Percentiles rank a stretch among this genome's conserved stretches.
Evolutionary conservation across 2,329 filamentous ascomycete genomes (phyloP).

Genomic region (Teratosphaeria zuluensis): DNA sequence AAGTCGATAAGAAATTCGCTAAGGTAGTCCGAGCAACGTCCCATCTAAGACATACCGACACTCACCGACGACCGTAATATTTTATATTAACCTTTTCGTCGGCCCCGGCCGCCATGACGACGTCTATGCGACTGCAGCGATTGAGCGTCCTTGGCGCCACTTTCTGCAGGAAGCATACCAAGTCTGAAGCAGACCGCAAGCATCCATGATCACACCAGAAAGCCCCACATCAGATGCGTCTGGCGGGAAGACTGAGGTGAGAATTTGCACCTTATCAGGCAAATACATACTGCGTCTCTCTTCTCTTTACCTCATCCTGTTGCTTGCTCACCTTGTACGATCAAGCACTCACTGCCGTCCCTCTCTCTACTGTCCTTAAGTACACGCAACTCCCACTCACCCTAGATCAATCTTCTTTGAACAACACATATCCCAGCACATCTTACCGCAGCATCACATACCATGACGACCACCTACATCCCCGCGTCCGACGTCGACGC

Average conservation of each 20-base stretch:
- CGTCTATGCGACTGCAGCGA: not conserved
- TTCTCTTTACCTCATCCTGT: not conserved
- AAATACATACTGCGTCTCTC: not conserved
- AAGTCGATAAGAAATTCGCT: not conserved
- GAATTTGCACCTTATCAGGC: not conserved
- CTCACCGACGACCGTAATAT: not conserved
- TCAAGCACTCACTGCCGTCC: not conserved
- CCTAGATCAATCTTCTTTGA: not conserved
- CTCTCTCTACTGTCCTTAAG: not conserved
- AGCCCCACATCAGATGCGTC: not conserved
- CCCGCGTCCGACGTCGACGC: conserved; percentile 53
- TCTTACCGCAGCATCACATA: not conserved
- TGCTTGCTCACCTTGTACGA: not conserved
- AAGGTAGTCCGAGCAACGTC: not conserved
- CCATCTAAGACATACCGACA: not conserved
- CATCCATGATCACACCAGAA: not conserved
- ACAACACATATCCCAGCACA: not conserved
- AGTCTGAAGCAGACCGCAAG: not conserved
- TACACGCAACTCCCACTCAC: not conserved
- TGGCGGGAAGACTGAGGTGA: not conserved
- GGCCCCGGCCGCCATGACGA: not conserved
- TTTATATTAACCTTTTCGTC: conserved; percentile 1
- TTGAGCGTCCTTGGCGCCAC: not conserved
- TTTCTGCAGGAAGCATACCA: not conserved
- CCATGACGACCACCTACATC: conserved; percentile 57